Percentiles rank a stretch among this genome's conserved stretches.
These are phyloP conservation scores for Mortierella sp. DNA, from an alignment of 371 early-diverging fungal genomes.

Conservation along the genomic window DNA sequence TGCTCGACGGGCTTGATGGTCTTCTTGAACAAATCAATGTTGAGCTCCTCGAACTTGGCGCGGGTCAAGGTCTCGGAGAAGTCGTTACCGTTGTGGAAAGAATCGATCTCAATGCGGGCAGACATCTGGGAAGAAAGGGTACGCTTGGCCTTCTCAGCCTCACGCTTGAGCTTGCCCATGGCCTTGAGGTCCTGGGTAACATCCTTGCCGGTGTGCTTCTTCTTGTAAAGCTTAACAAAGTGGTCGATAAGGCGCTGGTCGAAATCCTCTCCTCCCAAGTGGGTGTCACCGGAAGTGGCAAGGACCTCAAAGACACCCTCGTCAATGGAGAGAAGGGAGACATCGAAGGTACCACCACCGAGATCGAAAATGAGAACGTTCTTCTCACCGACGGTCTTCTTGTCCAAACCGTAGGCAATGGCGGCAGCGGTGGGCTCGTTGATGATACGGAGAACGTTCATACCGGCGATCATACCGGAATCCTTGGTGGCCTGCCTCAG, in stretches of 20 bases:
- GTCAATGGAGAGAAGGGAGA: constrained; percentile 96
- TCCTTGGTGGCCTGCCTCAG: constrained; percentile 99
- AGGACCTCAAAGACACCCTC: constrained; percentile 87
- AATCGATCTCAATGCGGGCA: constrained; percentile 88
- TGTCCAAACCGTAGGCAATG: constrained; percentile 97
- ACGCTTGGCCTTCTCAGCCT: constrained; percentile 98
- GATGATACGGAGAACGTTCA: constrained; percentile 98
- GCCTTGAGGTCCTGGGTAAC: constrained; percentile 90
- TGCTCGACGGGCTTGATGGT: constrained; percentile 98
- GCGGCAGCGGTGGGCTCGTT: constrained; percentile 99
- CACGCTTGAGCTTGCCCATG: constrained; percentile 93
- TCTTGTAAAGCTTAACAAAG: constrained; percentile 90
- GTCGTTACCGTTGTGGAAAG: constrained; percentile 98
- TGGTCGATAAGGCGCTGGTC: constrained; percentile 90
- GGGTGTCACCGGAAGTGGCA: constrained; percentile 95
- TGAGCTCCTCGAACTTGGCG: constrained; percentile 95
- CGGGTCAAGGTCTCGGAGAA: constrained; percentile 97
- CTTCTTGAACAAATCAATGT: constrained; percentile 91
- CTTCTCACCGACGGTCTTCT: constrained; percentile 84
- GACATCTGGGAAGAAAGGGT: constrained; percentile 91
- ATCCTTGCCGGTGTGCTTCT: constrained; percentile 82
- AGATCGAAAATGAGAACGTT: constrained; percentile 97
- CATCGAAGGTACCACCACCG: constrained; percentile 99
- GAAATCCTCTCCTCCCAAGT: constrained; percentile 99
- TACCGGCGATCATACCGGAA: constrained; percentile 96